These are phyloP conservation scores for Tinospora cordifolia DNA, from an alignment of 164 flowering plant genomes.

Conservation along the genomic window DNA sequence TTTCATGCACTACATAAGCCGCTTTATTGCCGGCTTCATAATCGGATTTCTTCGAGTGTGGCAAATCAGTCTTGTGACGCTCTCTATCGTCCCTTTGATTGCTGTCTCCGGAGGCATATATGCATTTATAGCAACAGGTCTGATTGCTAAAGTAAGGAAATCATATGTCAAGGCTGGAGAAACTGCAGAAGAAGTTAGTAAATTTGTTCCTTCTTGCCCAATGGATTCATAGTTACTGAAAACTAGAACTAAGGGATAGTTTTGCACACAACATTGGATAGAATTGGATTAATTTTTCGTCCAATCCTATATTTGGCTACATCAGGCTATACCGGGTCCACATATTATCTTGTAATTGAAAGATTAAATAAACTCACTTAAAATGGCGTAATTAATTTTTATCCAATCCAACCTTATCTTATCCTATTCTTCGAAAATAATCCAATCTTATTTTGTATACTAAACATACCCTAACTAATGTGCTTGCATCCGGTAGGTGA, in stretches of 20 bases:
- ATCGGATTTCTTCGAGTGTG: constrained; percentile 83
- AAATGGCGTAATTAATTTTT: no score
- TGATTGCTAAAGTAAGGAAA: constrained; percentile 74
- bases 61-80: constrained; percentile 91
- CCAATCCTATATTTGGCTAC: no score
- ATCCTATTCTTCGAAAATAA: no score
- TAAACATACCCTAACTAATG: neutral
- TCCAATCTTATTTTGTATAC: no score
- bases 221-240: neutral
- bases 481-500: constrained; percentile 39
- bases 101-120: constrained; percentile 90
- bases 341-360: no score
- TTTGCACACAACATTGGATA: no score
- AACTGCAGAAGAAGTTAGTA: constrained; percentile 84
- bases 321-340: no score
- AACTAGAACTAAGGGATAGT: neutral
- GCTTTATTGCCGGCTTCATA: constrained; percentile 69
- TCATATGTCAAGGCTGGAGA: constrained; percentile 88
- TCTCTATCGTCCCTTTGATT: constrained; percentile 86
- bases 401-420: no score
- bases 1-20: constrained; percentile 86
- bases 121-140: constrained; percentile 75
- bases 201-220: neutral
- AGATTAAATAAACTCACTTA: no score
- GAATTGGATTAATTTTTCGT: no score